Evolutionary conservation across 2,329 filamentous ascomycete genomes (phyloP).

Genomic region (Beauveria rudraprayagi): DNA sequence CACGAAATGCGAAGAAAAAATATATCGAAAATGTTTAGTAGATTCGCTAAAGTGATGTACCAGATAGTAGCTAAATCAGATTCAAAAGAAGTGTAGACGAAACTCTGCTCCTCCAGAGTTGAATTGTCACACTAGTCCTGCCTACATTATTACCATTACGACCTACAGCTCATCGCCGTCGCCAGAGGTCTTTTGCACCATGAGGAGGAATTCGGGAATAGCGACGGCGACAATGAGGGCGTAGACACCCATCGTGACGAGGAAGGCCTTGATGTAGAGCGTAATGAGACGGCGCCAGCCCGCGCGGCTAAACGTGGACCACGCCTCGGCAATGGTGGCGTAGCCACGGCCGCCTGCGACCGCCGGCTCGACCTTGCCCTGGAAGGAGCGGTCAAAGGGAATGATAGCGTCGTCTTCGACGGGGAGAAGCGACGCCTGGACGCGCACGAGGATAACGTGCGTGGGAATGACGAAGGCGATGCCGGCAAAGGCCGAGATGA

Average conservation of each 20-base stretch:
- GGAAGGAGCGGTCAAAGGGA: constrained; percentile 82
- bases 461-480: constrained; percentile 66
- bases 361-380: constrained; percentile 65
- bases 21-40: background rate
- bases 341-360: constrained; percentile 64
- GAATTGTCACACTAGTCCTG: background rate
- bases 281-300: constrained; percentile 67
- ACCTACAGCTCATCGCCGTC: constrained; percentile 7
- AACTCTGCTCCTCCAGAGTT: background rate
- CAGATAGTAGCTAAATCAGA: background rate
- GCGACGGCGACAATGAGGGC: constrained; percentile 37
- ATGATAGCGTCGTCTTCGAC: constrained; percentile 77
- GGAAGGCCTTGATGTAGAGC: constrained; percentile 64
- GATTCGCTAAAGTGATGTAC: background rate
- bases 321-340: constrained; percentile 66
- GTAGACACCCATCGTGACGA: constrained; percentile 41
- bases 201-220: constrained; percentile 43
- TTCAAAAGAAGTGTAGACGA: background rate
- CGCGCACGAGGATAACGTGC: constrained; percentile 66
- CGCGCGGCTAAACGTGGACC: constrained; percentile 66
- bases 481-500: constrained; percentile 41
- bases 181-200: constrained; percentile 20
- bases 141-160: background rate
- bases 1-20: background rate
- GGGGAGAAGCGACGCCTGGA: constrained; percentile 80